phyloP scores from a whole-genome alignment of 768 basidiomycete genomes.

The Leccinum longicurvipes region DNA sequence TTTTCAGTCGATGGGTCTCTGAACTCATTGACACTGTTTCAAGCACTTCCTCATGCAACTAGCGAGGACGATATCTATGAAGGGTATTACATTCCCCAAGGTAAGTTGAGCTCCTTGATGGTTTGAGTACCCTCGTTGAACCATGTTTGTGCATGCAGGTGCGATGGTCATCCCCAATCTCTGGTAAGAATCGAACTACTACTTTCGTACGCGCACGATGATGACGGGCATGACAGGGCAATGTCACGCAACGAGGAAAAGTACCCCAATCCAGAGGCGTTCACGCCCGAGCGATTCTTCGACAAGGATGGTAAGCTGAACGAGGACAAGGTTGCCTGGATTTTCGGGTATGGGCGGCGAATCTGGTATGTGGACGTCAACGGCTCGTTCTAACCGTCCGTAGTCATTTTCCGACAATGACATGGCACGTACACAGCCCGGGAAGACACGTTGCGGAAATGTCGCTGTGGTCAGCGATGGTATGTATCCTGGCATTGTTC shows the following conservation, averaged over 20 bases:
- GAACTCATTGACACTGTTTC: neutral
- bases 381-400: neutral
- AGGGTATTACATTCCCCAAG: neutral
- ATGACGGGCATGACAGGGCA: constrained; percentile 8
- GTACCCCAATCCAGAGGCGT: neutral
- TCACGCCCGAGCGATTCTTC: neutral
- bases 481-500: neutral
- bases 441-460: neutral
- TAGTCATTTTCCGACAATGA: neutral
- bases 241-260: neutral
- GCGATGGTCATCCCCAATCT: neutral
- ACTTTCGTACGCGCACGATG: too few relatives aligned
- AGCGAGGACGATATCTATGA: neutral
- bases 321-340: neutral
- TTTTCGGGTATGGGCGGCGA: neutral
- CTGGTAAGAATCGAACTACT: neutral
- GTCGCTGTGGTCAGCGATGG: neutral
- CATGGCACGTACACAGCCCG: neutral
- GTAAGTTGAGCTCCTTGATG: neutral
- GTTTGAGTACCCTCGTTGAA: neutral
- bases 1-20: neutral
- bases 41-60: neutral
- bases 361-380: neutral
- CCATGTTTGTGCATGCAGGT: neutral
- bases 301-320: neutral